Percentiles rank a stretch among this genome's conserved stretches.
Conservation (phyloP, 371 early-diverging fungal genomes). For the Lichtheimia hyalospora region DNA sequence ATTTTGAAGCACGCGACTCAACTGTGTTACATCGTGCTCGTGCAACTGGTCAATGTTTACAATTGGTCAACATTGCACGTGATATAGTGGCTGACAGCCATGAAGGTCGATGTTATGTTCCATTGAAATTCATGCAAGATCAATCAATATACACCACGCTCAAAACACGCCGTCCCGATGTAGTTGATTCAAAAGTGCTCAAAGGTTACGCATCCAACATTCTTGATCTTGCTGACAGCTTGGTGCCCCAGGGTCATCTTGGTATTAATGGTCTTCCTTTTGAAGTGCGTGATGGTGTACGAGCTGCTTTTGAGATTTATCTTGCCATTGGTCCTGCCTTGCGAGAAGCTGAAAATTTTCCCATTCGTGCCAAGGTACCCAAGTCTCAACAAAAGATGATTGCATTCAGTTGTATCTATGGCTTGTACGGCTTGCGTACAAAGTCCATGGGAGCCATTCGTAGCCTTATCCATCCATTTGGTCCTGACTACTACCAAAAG, state of each 20-base stretch:
- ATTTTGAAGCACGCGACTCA: constrained; percentile 22
- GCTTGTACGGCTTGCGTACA: constrained; percentile 16
- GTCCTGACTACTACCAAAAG: too few relatives aligned
- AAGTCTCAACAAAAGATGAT: constrained; percentile 38
- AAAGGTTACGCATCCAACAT: constrained; percentile 28
- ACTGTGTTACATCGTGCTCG: constrained; percentile 38
- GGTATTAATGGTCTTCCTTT: constrained; percentile 45
- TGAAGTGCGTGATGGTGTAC: constrained; percentile 38
- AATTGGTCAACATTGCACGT: constrained; percentile 58
- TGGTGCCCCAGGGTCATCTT: constrained; percentile 29
- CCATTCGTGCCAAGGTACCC: constrained; percentile 40
- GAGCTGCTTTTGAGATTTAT: constrained; percentile 51
- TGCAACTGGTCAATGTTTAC: constrained; percentile 59
- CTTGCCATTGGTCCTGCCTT: constrained; percentile 42
- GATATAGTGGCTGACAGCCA: constrained; percentile 54
- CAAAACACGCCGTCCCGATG: constrained; percentile 22
- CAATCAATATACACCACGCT: constrained; percentile 19
- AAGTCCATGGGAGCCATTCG: too few relatives aligned
- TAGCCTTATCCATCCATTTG: too few relatives aligned
- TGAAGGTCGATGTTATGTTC: constrained; percentile 50
- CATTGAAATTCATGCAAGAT: constrained; percentile 32
- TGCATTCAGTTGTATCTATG: constrained; percentile 40
- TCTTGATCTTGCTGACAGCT: constrained; percentile 25
- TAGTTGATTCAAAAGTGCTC: constrained; percentile 21
- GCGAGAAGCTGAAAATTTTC: constrained; percentile 29